Percentiles rank a stretch among this genome's conserved stretches.
phyloP scores from a whole-genome alignment of 1,139 yeast species.

The Hanseniaspora uvarum region DNA sequence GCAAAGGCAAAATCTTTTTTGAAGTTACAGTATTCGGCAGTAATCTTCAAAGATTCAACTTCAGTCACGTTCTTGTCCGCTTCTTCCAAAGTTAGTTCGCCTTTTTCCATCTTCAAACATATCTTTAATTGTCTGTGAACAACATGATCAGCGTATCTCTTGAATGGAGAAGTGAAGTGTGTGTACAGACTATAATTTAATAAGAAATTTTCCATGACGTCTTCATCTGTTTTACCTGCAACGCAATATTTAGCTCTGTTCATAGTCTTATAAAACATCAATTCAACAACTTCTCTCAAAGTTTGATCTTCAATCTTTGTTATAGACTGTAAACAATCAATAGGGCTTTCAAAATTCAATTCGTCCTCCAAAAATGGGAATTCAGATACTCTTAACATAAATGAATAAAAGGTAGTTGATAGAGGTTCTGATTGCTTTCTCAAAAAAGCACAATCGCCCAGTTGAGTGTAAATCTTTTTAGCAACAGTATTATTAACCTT shows the following conservation, averaged over 20 bases:
- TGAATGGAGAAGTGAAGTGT: slow-evolving; percentile 85
- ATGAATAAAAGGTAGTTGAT: slow-evolving; percentile 67
- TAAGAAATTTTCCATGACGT: slow-evolving; percentile 66
- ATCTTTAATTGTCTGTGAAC: slow-evolving; percentile 85
- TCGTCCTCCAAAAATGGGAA: slow-evolving; percentile 44
- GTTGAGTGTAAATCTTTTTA: slow-evolving; percentile 58
- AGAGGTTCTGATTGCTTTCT: slow-evolving; percentile 86
- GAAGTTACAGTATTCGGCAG: slow-evolving; percentile 87
- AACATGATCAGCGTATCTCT: slow-evolving; percentile 83
- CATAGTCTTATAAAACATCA: slow-evolving; percentile 71
- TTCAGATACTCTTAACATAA: slow-evolving; percentile 57
- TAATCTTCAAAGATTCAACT: slow-evolving; percentile 61
- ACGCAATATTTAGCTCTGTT: slow-evolving; percentile 76
- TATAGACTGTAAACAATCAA: slow-evolving; percentile 63
- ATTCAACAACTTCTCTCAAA: slow-evolving; percentile 66
- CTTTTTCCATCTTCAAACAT: slow-evolving; percentile 41
- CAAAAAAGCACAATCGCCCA: slow-evolving; percentile 73
- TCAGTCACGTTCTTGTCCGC: slow-evolving; percentile 32
- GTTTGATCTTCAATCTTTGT: slow-evolving; percentile 53
- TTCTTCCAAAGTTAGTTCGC: neutral
- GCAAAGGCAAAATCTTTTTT: slow-evolving; percentile 87
- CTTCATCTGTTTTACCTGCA: slow-evolving; percentile 81
- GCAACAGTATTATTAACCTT: slow-evolving; percentile 84
- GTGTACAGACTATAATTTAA: slow-evolving; percentile 78
- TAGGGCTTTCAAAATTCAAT: slow-evolving; percentile 65